Evolutionary conservation across 768 basidiomycete species (phyloP).

Genomic region (Russula griseocarnosa): DNA sequence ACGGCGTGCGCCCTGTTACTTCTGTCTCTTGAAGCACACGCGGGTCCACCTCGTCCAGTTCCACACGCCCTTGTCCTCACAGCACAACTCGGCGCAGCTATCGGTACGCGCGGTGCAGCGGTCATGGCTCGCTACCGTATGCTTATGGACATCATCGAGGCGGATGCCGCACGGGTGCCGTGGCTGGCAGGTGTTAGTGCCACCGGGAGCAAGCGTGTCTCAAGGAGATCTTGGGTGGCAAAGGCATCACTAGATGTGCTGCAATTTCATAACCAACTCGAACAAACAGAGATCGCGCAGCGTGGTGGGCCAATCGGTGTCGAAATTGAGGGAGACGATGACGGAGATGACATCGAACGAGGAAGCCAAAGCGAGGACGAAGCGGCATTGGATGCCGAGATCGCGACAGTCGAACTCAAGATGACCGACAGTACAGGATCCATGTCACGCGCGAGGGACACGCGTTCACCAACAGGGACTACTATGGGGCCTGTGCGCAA

Average conservation of each 20-base stretch:
- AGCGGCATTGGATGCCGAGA: constrained; percentile 10
- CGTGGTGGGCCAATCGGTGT: constrained; percentile 38
- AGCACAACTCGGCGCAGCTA: constrained; percentile 45
- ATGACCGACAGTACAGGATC: background rate
- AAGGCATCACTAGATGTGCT: constrained; percentile 67
- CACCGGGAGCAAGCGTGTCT: constrained; percentile 37
- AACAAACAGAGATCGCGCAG: constrained; percentile 41
- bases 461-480: background rate
- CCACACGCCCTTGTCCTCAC: constrained; percentile 28
- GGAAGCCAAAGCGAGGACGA: background rate
- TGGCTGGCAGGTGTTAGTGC: constrained; percentile 59
- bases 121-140: constrained; percentile 68
- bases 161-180: constrained; percentile 61
- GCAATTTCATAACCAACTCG: constrained; percentile 61
- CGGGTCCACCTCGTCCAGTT: constrained; percentile 33
- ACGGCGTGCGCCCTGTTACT: constrained; percentile 64
- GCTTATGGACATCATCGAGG: constrained; percentile 55
- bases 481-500: constrained; percentile 29
- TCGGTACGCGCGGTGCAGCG: constrained; percentile 51
- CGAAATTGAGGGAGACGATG: constrained; percentile 37
- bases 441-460: background rate
- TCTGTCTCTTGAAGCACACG: constrained; percentile 66
- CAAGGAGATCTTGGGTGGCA: constrained; percentile 63
- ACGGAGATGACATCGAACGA: constrained; percentile 30
- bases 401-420: constrained; percentile 3